Evolutionary conservation across 768 basidiomycete species (phyloP).

Genomic region (Pleurotus djamor): DNA sequence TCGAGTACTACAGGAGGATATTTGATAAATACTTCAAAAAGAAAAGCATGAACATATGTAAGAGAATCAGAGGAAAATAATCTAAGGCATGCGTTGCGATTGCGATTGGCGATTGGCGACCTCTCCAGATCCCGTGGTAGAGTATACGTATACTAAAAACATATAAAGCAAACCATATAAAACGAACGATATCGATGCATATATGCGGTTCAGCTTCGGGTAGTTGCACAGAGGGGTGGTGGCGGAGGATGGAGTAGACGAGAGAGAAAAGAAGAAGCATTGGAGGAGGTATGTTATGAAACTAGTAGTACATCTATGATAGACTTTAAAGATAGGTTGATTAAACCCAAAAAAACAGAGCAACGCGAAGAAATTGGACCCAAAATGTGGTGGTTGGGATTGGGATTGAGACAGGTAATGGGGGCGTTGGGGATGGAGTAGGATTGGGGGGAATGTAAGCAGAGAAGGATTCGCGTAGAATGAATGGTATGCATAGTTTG

Average conservation of each 20-base stretch:
- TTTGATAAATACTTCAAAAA: neutral
- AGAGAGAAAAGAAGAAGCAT: conserved; percentile 8
- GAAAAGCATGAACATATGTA: conserved; percentile 10
- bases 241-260: conserved; percentile 1
- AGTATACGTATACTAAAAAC: conserved; percentile 9
- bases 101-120: neutral
- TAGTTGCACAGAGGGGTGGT: conserved; percentile 1
- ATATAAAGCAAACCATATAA: too few species aligned
- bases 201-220: too few species aligned
- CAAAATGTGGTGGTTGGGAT: too few species aligned
- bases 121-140: too few species aligned
- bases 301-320: conserved; percentile 21
- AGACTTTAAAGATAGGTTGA: conserved; percentile 17
- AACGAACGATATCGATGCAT: too few species aligned
- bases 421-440: too few species aligned
- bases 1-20: too few species aligned
- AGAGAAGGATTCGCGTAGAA: neutral
- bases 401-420: too few species aligned
- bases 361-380: too few species aligned
- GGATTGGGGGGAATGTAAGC: too few species aligned
- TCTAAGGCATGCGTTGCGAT: conserved; percentile 14
- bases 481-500: conserved; percentile 11
- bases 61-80: conserved; percentile 23
- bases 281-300: neutral
- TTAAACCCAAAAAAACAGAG: neutral